Base-by-base conservation (phyloP, 192 early-diverging fungal genomes). In the Dissophora globulifera region DNA sequence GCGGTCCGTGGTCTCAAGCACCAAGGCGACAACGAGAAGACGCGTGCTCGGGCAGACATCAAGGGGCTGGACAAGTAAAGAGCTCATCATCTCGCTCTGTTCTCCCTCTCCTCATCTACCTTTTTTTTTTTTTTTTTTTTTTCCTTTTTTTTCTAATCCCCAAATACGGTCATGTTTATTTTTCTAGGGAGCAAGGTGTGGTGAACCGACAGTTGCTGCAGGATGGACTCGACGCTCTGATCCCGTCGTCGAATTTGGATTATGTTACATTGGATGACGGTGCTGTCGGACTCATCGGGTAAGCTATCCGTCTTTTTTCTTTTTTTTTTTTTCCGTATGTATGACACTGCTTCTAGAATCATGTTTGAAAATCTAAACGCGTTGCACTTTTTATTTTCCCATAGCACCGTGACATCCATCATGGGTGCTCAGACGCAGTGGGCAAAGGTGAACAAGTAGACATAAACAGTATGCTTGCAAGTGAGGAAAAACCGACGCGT, bases 251-350 rank as follows among this genome's bases (percentile, higher is more conserved):
- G 29, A 80, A 78, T 13, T 60, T 93, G 10, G 88, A 85, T 16
- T 90, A 86, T 63, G 46, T 93, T 22, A 43, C 70, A 26, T 29
- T 88, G 17, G 90, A 92, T 64, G 85, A 84, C 58, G 93, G 93
- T 27, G 56, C 83, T 43, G 82, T 93, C 57, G 93, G 92, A 17
- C 65, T 93, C 33, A 82, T 84, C 64, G 93, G 93, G 69, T 71
- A 71, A 71, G 29, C 22, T 11, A 30, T 9, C 17, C 11, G 16
- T 25, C n/a, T 27, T 12, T 17, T 0, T 1, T 22, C 20, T 19
- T 45, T 13, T 27, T 43, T 22, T 52, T 51, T 13, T 12, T n/a
- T 45, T 45, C 6, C 17, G 16, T 17, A 17, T n/a, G 4, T 45
- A n/a, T 45, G 43, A 10, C 38, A 40, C 13, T 7, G 19, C 30